Percentiles rank a stretch among this genome's conserved stretches.
phyloP scores from a whole-genome alignment of 805 yeast genomes.

The Myxozyma melibiosi region DNA sequence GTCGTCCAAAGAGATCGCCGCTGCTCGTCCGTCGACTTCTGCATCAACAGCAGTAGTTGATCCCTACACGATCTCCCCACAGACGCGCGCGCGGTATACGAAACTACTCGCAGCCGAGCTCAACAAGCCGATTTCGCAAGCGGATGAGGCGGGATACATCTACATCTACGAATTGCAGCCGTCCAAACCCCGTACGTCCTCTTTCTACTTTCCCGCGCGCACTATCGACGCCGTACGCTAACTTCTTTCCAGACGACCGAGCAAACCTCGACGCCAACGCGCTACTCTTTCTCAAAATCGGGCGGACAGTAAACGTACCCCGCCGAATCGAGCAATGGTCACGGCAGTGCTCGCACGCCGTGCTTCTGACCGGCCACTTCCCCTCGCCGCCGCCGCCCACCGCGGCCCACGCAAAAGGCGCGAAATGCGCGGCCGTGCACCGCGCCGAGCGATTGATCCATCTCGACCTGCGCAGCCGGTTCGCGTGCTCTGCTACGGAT shows the following conservation, averaged over 20 bases:
- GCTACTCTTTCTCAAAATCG: constrained; percentile 24
- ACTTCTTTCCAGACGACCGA: not conserved
- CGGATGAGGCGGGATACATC: constrained; percentile 31
- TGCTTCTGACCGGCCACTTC: constrained; percentile 23
- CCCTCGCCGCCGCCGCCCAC: constrained; percentile 20
- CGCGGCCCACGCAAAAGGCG: not conserved
- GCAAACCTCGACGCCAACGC: not conserved
- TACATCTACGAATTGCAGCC: constrained; percentile 25
- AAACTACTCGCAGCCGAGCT: constrained; percentile 17
- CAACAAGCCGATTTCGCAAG: constrained; percentile 20
- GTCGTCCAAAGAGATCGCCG: too few relatives aligned
- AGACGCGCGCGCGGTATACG: not conserved
- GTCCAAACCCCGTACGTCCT: not conserved
- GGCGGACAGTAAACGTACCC: constrained; percentile 26
- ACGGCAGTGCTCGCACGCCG: constrained; percentile 27
- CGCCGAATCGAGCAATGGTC: constrained; percentile 31
- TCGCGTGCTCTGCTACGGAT: constrained; percentile 10
- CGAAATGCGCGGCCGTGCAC: constrained; percentile 22
- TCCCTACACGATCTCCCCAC: not conserved
- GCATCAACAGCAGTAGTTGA: not conserved
- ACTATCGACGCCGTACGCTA: not conserved
- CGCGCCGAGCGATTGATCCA: constrained; percentile 34
- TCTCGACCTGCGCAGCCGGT: constrained; percentile 26
- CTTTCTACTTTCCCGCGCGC: not conserved
- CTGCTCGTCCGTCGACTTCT: too few relatives aligned